These are phyloP conservation scores for Agrostemma githago DNA, from an alignment of 148 eudicot genomes.

Conservation along the genomic window DNA sequence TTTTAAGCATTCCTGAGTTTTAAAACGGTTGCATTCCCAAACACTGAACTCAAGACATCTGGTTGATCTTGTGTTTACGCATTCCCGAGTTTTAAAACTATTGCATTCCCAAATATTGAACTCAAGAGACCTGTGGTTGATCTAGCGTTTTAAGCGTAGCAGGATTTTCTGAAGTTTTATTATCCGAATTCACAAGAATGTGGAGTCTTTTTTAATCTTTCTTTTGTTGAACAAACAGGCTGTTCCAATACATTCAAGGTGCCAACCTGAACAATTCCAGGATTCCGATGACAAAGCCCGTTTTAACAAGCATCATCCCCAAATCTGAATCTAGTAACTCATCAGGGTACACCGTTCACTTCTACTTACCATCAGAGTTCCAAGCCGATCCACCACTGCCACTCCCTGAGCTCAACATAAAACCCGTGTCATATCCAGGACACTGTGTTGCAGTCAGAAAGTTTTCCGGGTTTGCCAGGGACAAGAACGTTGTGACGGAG, in stretches of 20 bases:
- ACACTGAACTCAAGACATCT: no score
- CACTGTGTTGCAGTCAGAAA: constrained; percentile 72
- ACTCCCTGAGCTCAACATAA: constrained; percentile 60
- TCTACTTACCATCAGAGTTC: constrained; percentile 63
- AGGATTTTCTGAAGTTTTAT: not conserved
- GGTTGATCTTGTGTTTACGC: no score
- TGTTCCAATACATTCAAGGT: constrained; percentile 79
- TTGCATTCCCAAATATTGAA: no score
- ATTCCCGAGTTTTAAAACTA: no score
- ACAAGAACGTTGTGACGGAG: constrained; percentile 51
- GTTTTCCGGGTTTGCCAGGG: constrained; percentile 78
- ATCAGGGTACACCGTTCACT: constrained; percentile 51
- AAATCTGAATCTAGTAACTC: constrained; percentile 71
- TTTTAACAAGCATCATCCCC: constrained; percentile 68
- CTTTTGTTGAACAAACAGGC: constrained; percentile 31
- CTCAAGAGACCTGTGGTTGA: no score
- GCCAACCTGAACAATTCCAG: constrained; percentile 77
- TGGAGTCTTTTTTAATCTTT: not conserved
- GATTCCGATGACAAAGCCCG: constrained; percentile 63
- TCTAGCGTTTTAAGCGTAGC: not conserved
- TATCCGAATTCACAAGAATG: not conserved
- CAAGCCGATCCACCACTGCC: constrained; percentile 68
- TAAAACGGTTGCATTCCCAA: no score
- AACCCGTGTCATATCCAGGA: constrained; percentile 45
- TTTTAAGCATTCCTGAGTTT: no score